A percentile compares a stretch with the other conserved stretches of the same genome.
These are phyloP conservation scores for Yamadazyma insecticola DNA, from an alignment of 805 yeast genomes.

Conservation along the genomic window DNA sequence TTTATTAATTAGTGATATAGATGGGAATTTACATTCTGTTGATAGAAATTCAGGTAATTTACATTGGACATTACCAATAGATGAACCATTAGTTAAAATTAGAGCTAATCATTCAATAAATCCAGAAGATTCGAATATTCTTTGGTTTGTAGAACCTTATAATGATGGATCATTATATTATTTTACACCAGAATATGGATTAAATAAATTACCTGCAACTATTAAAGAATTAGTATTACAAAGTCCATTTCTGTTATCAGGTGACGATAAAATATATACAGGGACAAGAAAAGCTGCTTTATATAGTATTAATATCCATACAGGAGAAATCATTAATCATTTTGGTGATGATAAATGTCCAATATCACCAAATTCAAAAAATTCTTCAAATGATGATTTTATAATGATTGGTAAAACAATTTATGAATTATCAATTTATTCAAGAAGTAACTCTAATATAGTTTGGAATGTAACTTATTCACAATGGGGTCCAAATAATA, in stretches of 20 bases:
- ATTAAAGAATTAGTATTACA: conserved; percentile 72
- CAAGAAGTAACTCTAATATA: conserved; percentile 50
- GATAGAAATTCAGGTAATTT: conserved; percentile 70
- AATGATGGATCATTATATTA: conserved; percentile 81
- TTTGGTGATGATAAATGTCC: conserved; percentile 51
- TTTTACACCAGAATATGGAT: conserved; percentile 69
- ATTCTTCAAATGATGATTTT: conserved; percentile 23
- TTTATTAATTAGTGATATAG: conserved; percentile 72
- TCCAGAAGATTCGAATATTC: conserved; percentile 23
- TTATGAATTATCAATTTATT: conserved; percentile 72
- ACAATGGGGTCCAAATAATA: conserved; percentile 87
- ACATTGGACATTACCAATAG: conserved; percentile 71
- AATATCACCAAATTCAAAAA: conserved; percentile 19
- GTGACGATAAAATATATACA: conserved; percentile 81
- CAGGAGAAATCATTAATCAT: conserved; percentile 68
- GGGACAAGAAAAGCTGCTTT: conserved; percentile 77
- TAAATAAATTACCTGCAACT: conserved; percentile 77
- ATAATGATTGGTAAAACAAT: conserved; percentile 68
- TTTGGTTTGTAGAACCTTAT: conserved; percentile 90
- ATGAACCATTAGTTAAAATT: conserved; percentile 55
- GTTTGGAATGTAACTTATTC: conserved; percentile 86
- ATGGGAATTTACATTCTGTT: conserved; percentile 82
- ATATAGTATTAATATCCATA: conserved; percentile 64
- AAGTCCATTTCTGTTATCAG: conserved; percentile 76
- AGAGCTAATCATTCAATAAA: conserved; percentile 17